Evolutionary conservation across 1,284 basidiomycete genomes (phyloP).

Genomic region (Abortiporus biennis): DNA sequence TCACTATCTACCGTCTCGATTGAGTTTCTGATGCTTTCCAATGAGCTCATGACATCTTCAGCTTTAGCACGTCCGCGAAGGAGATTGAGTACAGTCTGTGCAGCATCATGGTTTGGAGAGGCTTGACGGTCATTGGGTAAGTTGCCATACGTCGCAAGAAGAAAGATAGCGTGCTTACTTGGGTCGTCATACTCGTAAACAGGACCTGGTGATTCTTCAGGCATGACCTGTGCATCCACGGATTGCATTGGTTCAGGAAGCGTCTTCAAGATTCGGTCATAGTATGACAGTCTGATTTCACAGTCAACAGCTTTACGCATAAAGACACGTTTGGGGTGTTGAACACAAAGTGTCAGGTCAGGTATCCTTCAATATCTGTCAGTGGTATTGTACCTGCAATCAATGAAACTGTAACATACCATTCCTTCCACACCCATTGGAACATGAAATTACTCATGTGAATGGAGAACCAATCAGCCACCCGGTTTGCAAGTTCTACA

Average conservation of each 20-base stretch:
- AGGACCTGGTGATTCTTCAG: conserved; percentile 75
- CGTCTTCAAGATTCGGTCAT: conserved; percentile 88
- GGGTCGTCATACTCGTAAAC: conserved; percentile 80
- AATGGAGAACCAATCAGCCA: conserved; percentile 92
- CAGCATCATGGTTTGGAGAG: conserved; percentile 75
- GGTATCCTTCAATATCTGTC: conserved; percentile 62
- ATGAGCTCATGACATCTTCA: conserved; percentile 74
- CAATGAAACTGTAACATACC: conserved; percentile 45
- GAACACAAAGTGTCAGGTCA: conserved; percentile 64
- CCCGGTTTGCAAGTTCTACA: conserved; percentile 74
- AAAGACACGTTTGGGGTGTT: conserved; percentile 86
- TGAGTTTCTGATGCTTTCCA: conserved; percentile 63
- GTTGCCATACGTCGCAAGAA: background rate
- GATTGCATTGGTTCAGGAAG: conserved; percentile 79
- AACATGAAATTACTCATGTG: conserved; percentile 99
- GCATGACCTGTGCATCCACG: conserved; percentile 59
- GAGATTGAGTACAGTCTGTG: conserved; percentile 74
- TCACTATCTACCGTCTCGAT: conserved; percentile 55
- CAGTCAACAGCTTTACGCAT: conserved; percentile 86
- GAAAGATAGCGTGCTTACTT: conserved; percentile 14
- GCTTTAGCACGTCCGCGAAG: conserved; percentile 74
- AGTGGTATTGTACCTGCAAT: conserved; percentile 1
- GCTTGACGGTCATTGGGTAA: conserved; percentile 36
- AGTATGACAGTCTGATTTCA: conserved; percentile 90
- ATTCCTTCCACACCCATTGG: conserved; percentile 99